phyloP scores from a whole-genome alignment of 768 basidiomycete species.

The Obba rivulosa region DNA sequence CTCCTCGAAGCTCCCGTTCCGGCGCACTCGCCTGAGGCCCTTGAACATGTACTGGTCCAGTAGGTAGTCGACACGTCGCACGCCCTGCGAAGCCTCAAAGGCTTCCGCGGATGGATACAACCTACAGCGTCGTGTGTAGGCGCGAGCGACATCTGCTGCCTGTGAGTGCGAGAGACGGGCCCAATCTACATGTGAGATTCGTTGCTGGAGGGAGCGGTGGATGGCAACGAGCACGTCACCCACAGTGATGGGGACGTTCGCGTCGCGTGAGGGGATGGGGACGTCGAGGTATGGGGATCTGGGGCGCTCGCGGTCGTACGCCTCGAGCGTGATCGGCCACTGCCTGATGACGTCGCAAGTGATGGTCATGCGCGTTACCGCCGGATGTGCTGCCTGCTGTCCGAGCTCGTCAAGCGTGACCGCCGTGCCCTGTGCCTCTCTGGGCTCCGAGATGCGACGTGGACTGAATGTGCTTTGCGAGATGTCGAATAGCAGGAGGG shows the following conservation, averaged over 20 bases:
- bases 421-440: conserved; percentile 27
- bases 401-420: conserved; percentile 41
- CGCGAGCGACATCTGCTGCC: conserved; percentile 28
- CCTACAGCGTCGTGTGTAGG: conserved; percentile 31
- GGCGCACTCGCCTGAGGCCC: conserved; percentile 26
- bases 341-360: conserved; percentile 47
- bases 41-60: conserved; percentile 29
- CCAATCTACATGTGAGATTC: conserved; percentile 33
- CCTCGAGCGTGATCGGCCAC: conserved; percentile 57
- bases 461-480: conserved; percentile 43
- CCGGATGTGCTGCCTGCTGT: conserved; percentile 53
- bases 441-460: conserved; percentile 31
- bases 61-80: conserved; percentile 36
- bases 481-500: conserved; percentile 53
- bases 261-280: conserved; percentile 25
- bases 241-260: conserved; percentile 37
- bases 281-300: conserved; percentile 14
- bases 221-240: conserved; percentile 54
- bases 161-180: conserved; percentile 20
- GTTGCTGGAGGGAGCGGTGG: conserved; percentile 38
- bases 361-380: conserved; percentile 50
- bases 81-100: conserved; percentile 31
- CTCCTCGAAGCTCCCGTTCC: conserved; percentile 17
- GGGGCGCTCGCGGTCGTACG: conserved; percentile 12
- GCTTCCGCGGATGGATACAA: conserved; percentile 25